phyloP scores from a whole-genome alignment of 108 stramenopile species.

The Cyclotella baltica region DNA sequence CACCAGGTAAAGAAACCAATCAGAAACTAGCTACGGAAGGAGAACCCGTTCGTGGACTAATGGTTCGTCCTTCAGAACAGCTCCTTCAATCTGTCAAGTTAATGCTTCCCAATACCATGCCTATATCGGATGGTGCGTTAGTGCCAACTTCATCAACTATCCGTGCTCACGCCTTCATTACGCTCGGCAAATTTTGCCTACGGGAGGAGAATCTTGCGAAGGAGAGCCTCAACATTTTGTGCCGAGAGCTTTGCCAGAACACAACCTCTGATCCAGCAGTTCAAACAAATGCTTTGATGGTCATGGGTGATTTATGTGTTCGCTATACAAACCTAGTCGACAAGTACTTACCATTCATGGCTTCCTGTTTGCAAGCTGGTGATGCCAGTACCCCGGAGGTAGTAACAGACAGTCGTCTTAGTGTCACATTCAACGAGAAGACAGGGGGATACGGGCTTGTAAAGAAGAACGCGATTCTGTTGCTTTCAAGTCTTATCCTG shows the following conservation, averaged over 20 bases:
- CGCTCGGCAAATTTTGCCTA: slow-evolving; percentile 93
- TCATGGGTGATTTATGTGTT: slow-evolving; percentile 92
- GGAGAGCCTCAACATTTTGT: slow-evolving; percentile 79
- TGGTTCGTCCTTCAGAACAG: slow-evolving; percentile 54
- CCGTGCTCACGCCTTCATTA: slow-evolving; percentile 85
- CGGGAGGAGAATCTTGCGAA: slow-evolving; percentile 88
- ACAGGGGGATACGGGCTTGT: slow-evolving; percentile 53
- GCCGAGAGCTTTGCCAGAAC: slow-evolving; percentile 83
- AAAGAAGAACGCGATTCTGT: slow-evolving; percentile 88
- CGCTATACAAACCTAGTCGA: slow-evolving; percentile 94
- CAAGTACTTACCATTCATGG: slow-evolving; percentile 91
- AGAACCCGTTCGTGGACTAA: slow-evolving; percentile 57
- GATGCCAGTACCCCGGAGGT: slow-evolving; percentile 29
- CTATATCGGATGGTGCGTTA: slow-evolving; percentile 41
- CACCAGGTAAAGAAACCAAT: slow-evolving; percentile 8
- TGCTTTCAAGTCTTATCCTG: slow-evolving; percentile 85
- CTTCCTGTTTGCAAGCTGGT: slow-evolving; percentile 88
- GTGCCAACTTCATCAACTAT: slow-evolving; percentile 48
- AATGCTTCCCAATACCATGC: slow-evolving; percentile 61
- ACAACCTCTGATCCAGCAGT: slow-evolving; percentile 66
- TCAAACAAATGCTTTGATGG: slow-evolving; percentile 88
- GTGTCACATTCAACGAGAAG: slow-evolving; percentile 23
- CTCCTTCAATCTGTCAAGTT: slow-evolving; percentile 67
- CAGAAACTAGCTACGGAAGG: slow-evolving; percentile 28
- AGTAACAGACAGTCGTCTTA: slow-evolving; percentile 29